Evolutionary conservation across 805 yeast species (phyloP).

Genomic region (Yarrowia sp.): DNA sequence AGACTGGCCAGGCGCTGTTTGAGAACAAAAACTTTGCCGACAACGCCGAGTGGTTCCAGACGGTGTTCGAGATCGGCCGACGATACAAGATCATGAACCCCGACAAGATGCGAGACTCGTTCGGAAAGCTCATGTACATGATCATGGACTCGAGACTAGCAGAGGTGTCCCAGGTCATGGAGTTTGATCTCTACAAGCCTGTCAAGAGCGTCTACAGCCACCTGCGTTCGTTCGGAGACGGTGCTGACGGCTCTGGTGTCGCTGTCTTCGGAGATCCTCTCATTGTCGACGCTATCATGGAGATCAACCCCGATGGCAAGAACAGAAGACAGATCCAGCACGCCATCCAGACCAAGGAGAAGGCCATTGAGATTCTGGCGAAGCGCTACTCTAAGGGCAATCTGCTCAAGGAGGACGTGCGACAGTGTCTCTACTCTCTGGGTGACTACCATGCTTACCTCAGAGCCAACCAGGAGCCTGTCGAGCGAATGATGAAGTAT

Average conservation of each 20-base stretch:
- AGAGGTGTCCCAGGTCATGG: conserved; percentile 72
- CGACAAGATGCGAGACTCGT: conserved; percentile 77
- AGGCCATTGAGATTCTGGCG: conserved; percentile 68
- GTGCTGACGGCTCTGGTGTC: conserved; percentile 40
- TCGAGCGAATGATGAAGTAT: conserved; percentile 64
- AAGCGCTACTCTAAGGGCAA: conserved; percentile 52
- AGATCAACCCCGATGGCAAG: conserved; percentile 66
- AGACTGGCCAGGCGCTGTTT: conserved; percentile 68
- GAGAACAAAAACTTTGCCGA: conserved; percentile 71
- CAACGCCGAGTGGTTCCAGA: conserved; percentile 75
- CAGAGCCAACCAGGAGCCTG: conserved; percentile 72
- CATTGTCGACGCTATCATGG: conserved; percentile 69
- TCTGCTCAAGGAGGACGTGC: conserved; percentile 64
- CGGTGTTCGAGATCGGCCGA: conserved; percentile 77
- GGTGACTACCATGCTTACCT: conserved; percentile 81
- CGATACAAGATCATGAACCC: conserved; percentile 86
- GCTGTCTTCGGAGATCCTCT: conserved; percentile 64
- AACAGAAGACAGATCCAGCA: conserved; percentile 61
- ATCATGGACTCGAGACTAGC: conserved; percentile 83
- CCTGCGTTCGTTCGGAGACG: conserved; percentile 52
- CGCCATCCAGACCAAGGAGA: conserved; percentile 70
- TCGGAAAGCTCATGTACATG: conserved; percentile 82
- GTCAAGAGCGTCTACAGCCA: conserved; percentile 65
- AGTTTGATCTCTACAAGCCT: conserved; percentile 76
- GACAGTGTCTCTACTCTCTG: conserved; percentile 75